Base-by-base conservation (phyloP, 2,329 filamentous ascomycete species). In the Beauveria asiatica region DNA sequence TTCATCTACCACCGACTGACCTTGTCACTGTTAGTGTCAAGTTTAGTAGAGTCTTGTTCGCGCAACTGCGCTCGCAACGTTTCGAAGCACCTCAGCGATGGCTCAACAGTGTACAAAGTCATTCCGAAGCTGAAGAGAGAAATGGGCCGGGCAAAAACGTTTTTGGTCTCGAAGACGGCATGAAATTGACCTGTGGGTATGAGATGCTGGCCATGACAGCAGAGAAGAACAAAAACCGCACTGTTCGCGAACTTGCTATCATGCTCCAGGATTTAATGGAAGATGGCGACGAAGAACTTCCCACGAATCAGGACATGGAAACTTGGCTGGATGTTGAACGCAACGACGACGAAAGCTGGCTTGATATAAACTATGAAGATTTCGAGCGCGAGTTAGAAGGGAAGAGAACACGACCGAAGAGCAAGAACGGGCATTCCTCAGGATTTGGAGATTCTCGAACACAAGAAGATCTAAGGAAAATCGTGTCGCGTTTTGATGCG, bases 401-500 rank as follows among this genome's bases (percentile, higher is more conserved):
- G 0, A 77, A 75, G 51, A 65, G 65, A 30, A 63, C 65, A n/a
- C 51, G 42, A 56, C 74, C 74, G 44, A 70, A 68, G 8, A 70
- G 75, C 1, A 72, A 78, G 57, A 73, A 60, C 33, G 63, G 48
- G 54, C 67, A 50, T 13, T 62, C 67, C n/a, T 80, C 79, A 0
- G 57, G 57, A 23, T 85, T 90, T 68, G 88, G 87, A 1, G 85
- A 92, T 69, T 76, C 81, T 5, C 78, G 78, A 25, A 83, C 86
- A 0, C 86, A 92, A 68, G 84, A 85, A 5, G 88, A 96, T 69
- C 77, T 99, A 23, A 86, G 88, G 58, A 93, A 93, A 69, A 96
- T 97, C 70, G 94, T 99, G 0, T 88, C 89, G 51, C 84, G 91
- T n/a, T 97, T 99, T 68, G 92, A 97, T 69, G 80, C 88, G 13